Evolutionary conservation across 306 rosid genomes (phyloP), one percentile per base, ranked within the genome.

Genomic region (Prunus padus): DNA sequence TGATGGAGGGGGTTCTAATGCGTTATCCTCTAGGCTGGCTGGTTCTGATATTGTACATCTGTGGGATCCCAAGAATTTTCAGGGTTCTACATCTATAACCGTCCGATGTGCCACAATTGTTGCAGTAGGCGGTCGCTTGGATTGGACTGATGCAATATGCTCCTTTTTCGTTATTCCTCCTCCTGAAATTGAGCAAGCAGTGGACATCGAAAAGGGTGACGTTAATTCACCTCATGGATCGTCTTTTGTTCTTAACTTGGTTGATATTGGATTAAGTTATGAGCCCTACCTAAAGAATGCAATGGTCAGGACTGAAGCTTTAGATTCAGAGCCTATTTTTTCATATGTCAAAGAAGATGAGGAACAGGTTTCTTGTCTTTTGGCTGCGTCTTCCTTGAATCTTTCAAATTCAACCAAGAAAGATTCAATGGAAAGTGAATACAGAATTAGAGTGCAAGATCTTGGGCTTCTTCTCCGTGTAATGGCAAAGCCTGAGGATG

Each of bases 1-100:
- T 76, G 92, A 92, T 85, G 98, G 98, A 72, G 96, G 86, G 71
- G 96, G 97, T 71, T 95, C 97, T 72, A 95, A 95, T 90, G 92
- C 86, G 30, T 85, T 95, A 79, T 89, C 97, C 68, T 86, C 89
- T 72, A 89, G 89, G 80, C 68, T 74, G 79, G 93, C 97, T 85
- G 97, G 98, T 78, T 90, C 85, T 76, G 94, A 92, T 84, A 86
- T 92, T 75, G 80, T 90, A 62, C 83, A 80, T 78, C 69, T 92
- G 73, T 90, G 93, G 86, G 97, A 90, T 74, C 96, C 95, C 5
- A 91, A 85, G 75, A 77, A 67, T 80, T 78, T 69, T 45, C 87
- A 80, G 64, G 86, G 77, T 63, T 73, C 80, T 79, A 90, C 91
- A 76, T 90, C 98, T 46, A 47, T 89, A 73, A 81, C 93, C 16